Conservation (phyloP, 345 rosid genomes). For the Triadica sebifera region DNA sequence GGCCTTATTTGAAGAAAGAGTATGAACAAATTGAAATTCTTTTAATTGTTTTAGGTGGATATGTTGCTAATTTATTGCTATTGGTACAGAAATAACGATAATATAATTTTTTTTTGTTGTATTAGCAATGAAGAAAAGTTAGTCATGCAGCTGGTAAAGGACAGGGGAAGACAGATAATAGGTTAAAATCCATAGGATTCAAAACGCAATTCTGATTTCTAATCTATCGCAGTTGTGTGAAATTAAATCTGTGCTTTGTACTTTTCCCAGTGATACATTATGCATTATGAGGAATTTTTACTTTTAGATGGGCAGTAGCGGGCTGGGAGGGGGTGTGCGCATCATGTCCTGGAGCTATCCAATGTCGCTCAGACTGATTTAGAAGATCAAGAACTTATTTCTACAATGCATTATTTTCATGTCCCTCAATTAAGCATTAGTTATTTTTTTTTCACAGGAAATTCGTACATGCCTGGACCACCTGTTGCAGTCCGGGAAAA, state of each 20-base stretch:
- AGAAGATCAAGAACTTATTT: neutral
- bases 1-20: neutral
- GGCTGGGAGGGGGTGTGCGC: no score
- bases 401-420: neutral
- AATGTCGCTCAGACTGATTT: neutral
- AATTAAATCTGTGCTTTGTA: neutral
- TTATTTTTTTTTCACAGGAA: slow-evolving; percentile 22
- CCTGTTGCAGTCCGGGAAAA: slow-evolving; percentile 8
- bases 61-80: neutral
- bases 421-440: neutral
- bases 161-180: neutral
- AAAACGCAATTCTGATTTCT: neutral
- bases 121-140: neutral
- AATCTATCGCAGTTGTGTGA: neutral
- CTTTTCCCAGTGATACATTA: neutral
- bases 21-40: neutral
- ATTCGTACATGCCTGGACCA: slow-evolving; percentile 13
- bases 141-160: neutral
- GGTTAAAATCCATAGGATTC: neutral
- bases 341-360: neutral
- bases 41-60: neutral
- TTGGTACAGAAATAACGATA: neutral
- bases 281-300: neutral
- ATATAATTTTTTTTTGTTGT: neutral
- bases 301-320: neutral